Conservation (phyloP, 2,329 filamentous ascomycete species). For the Hyphodiscus sp. region DNA sequence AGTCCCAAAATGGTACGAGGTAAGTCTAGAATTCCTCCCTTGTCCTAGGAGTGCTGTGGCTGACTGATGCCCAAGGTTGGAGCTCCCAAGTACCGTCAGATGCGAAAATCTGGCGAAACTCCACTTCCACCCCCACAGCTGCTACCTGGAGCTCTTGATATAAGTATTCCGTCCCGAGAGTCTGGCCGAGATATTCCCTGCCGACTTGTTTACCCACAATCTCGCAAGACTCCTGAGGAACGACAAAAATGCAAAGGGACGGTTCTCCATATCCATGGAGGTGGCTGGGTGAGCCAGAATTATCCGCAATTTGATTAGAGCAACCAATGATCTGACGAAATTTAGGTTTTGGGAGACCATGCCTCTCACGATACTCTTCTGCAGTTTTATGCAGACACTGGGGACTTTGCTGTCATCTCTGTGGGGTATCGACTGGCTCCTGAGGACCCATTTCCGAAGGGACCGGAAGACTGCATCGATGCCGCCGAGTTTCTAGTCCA, state of each 20-base stretch:
- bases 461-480: slow-evolving; percentile 50
- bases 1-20: slow-evolving; percentile 46
- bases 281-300: slow-evolving; percentile 32
- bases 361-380: slow-evolving; percentile 34
- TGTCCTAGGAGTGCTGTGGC: neutral
- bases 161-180: slow-evolving; percentile 46
- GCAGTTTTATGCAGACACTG: slow-evolving; percentile 42
- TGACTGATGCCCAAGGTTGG: slow-evolving; percentile 36
- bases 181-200: slow-evolving; percentile 43
- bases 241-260: slow-evolving; percentile 42
- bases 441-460: slow-evolving; percentile 49
- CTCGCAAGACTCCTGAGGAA: slow-evolving; percentile 34
- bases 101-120: slow-evolving; percentile 47
- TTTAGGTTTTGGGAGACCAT: slow-evolving; percentile 19
- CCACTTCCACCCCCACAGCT: slow-evolving; percentile 40
- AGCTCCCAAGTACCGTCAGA: slow-evolving; percentile 45
- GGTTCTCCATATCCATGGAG: slow-evolving; percentile 51
- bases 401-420: slow-evolving; percentile 43
- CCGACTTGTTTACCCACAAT: slow-evolving; percentile 28
- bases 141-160: slow-evolving; percentile 40
- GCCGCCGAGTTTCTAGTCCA: slow-evolving; percentile 47
- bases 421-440: slow-evolving; percentile 55
- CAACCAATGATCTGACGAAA: neutral
- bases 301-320: neutral
- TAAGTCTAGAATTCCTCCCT: slow-evolving; percentile 18